Evolutionary conservation across 2,329 filamentous ascomycete species (phyloP), one percentile per base, ranked within the genome.

Genomic region (Balansia obtecta): DNA sequence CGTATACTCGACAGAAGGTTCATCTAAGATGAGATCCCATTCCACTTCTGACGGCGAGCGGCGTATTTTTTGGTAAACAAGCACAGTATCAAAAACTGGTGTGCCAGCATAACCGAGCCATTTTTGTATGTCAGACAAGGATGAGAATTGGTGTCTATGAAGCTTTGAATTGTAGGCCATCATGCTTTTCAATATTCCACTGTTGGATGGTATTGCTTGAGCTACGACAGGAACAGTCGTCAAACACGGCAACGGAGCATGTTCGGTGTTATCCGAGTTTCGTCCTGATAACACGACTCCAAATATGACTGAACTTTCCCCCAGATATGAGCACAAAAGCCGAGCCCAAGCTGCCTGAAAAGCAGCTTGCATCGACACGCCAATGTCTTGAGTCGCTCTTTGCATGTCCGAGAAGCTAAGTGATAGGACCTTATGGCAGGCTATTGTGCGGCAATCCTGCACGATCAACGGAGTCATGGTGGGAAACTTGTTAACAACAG

Each of bases 221-320:
- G 79, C 77, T 11, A 83, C 64, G 1, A 93, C 74, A 0, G 91
- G 91, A 2, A 95, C 65, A 0, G 89, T 95, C 0, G 84, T 83
- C 50, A 96, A 80, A 61, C 86, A 91, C 0, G 91, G 90, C 48
- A 96, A 86, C 0, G 79, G 73, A 4, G 77, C 75, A 6, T 72
- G 62, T 16, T 76, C 71, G 0, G 82, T 79, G n/a, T 74, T 69
- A 4, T 83, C 74, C 0, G 74, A 73, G 3, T 76, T 80, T 34
- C 88, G 74, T 1, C 88, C 88, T 9, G 90, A 90, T 8, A 95
- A 71, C 0, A 90, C 86, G 13, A 86, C 74, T 0, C 90, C 91
- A 62, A 93, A 95, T 0, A 83, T 83, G 0, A 93, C 82, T 6
- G 75, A 75, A 2, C 69, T 60, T 60, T 95, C 88, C 1, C 88